Evolutionary conservation across 106 monocot species (phyloP).

Genomic region (Triglochin maritima): DNA sequence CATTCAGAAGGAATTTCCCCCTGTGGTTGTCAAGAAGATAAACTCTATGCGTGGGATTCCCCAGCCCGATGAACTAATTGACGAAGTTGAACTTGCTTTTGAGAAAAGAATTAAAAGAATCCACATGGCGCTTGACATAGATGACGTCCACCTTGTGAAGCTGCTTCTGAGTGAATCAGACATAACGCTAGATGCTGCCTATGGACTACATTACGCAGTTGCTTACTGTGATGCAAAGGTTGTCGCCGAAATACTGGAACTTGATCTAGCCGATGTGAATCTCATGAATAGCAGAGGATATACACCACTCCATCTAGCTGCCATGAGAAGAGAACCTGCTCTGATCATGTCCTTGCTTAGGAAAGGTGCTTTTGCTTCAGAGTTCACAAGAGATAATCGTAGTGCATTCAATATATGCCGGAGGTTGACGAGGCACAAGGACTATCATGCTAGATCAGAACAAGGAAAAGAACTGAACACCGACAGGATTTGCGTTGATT

Average conservation of each 20-base stretch:
- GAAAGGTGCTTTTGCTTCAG: slow-evolving; percentile 58
- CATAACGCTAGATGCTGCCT: slow-evolving; percentile 63
- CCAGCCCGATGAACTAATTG: slow-evolving; percentile 9
- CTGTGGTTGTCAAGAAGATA: slow-evolving; percentile 39
- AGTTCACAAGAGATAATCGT: slow-evolving; percentile 47
- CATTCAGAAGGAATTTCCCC: slow-evolving; percentile 68
- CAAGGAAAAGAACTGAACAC: slow-evolving; percentile 83
- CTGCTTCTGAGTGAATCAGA: slow-evolving; percentile 72
- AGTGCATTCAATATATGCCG: slow-evolving; percentile 68
- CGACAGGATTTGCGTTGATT: slow-evolving; percentile 69
- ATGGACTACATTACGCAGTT: slow-evolving; percentile 75
- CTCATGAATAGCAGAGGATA: slow-evolving; percentile 70
- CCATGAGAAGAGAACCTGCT: slow-evolving; percentile 68
- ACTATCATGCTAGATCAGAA: slow-evolving; percentile 47
- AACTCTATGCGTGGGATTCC: slow-evolving; percentile 27
- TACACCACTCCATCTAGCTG: slow-evolving; percentile 82
- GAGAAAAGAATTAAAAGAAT: slow-evolving; percentile 64
- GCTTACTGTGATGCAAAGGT: slow-evolving; percentile 91
- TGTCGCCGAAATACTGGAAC: slow-evolving; percentile 61
- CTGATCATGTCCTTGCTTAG: slow-evolving; percentile 63
- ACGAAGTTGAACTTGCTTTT: slow-evolving; percentile 17
- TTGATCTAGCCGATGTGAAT: slow-evolving; percentile 62
- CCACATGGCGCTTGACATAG: slow-evolving; percentile 75
- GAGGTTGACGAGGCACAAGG: slow-evolving; percentile 69
- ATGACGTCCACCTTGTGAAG: slow-evolving; percentile 92